phyloP scores from a whole-genome alignment of 1,284 basidiomycete genomes.

The Tilletia setariae region DNA sequence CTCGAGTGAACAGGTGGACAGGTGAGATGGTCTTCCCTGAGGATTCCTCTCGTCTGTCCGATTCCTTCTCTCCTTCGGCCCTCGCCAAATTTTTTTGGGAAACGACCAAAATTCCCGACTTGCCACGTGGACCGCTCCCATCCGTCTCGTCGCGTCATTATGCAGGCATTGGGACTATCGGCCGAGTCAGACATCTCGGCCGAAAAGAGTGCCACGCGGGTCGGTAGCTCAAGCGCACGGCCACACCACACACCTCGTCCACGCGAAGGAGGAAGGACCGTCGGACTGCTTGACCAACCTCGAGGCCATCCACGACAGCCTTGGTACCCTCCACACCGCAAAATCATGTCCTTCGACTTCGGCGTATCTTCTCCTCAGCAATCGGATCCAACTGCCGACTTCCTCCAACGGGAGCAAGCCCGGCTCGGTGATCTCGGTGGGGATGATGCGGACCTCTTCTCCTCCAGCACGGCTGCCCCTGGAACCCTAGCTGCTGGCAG shows the following conservation, averaged over 20 bases:
- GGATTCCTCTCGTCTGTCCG: no score
- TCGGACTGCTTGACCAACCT: conserved; percentile 5
- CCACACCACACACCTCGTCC: not conserved
- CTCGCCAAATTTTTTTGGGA: no score
- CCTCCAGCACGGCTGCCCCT: not conserved
- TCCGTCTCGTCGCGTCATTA: no score
- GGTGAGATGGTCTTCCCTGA: no score
- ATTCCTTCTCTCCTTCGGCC: no score
- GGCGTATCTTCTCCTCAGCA: not conserved
- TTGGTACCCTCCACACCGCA: not conserved
- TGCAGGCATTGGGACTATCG: no score
- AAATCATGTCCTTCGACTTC: conserved; percentile 34
- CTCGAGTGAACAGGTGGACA: no score
- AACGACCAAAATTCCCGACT: no score
- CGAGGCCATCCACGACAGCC: not conserved
- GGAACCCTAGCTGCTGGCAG: conserved; percentile 17
- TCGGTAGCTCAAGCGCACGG: not conserved
- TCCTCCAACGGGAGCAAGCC: conserved; percentile 47
- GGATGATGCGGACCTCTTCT: conserved; percentile 40
- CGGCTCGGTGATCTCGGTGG: conserved; percentile 47
- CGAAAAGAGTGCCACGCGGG: not conserved
- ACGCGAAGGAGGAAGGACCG: not conserved
- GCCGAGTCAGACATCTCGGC: no score
- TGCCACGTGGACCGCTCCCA: no score
- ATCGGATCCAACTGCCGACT: conserved; percentile 52